Evolutionary conservation across 345 rosid species (phyloP), one percentile per base, ranked within the genome.

Genomic region (Linum usitatissimum): DNA sequence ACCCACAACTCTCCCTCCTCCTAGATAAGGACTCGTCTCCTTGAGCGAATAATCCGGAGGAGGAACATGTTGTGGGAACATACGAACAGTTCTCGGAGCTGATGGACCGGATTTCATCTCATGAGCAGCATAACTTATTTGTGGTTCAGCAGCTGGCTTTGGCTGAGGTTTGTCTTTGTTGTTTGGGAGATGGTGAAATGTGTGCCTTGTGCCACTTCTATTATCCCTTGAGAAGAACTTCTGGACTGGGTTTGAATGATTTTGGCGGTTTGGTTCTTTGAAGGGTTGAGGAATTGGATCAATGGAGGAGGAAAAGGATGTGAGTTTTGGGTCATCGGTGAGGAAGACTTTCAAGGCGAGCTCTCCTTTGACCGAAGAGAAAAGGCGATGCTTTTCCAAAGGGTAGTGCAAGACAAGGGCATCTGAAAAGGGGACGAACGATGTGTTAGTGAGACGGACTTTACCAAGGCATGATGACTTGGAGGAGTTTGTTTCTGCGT

Each of bases 401-500:
- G 94, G 94, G 68, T 83, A 93, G 68, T 87, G 97, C 79, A 93
- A 75, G 69, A 90, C 91, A 67, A 87, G 91, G 56, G 97, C 84
- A 70, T 93, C 99, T 9, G 88, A 79, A 72, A 81, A 67, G 23
- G 96, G 85, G 68, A 93, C 99, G 64, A 90, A 90, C 64, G 96
- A 90, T 30, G 80, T 85, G 31, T 97, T 97, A 14, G 84, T 66
- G 55, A 93, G 83, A 69, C 80, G 74, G 61, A 84, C 84, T 80
- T 83, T 90, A 18, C 99, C 97, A 21, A 93, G 97, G 73, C 90
- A 93, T 67, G 81, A 75, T 68, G 84, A 81, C 70, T 91, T 79
- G 83, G 81, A 82, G 53, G 79, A 72, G 42, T 45, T 45, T 12
- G 14, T 4, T 15, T 80, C 72, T 75, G 76, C 78, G 62, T 81